phyloP scores from a whole-genome alignment of 2,329 filamentous ascomycete species.

The Calonectria multiphialidica region DNA sequence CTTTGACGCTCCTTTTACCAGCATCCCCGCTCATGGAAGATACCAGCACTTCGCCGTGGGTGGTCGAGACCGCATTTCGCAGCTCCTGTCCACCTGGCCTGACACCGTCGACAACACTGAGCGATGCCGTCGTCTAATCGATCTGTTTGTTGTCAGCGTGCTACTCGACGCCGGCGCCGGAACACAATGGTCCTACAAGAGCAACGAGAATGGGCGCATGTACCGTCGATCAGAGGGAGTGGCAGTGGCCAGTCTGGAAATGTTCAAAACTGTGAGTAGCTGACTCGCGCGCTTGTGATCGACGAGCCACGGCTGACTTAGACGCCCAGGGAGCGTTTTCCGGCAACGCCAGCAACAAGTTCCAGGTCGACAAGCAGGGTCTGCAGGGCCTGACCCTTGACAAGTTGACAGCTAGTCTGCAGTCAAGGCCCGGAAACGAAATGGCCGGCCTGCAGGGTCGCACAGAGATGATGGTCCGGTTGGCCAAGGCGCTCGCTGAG shows the following conservation, averaged over 20 bases:
- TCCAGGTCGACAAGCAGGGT: conserved; percentile 89
- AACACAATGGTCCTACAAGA: conserved; percentile 92
- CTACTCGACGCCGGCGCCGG: conserved; percentile 91
- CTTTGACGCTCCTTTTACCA: conserved; percentile 66
- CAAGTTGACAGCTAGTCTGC: conserved; percentile 82
- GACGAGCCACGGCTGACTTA: conserved; percentile 31
- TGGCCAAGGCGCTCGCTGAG: conserved; percentile 79
- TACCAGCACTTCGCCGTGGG: conserved; percentile 90
- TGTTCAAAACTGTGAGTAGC: conserved; percentile 82
- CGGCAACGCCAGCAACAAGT: conserved; percentile 82
- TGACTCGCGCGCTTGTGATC: background rate
- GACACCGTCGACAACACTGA: conserved; percentile 78
- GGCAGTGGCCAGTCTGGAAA: conserved; percentile 81
- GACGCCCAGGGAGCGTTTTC: conserved; percentile 80
- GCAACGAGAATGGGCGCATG: conserved; percentile 84
- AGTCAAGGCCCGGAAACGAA: conserved; percentile 84
- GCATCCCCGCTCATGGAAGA: conserved; percentile 87
- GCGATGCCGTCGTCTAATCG: conserved; percentile 79
- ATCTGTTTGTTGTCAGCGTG: conserved; percentile 84
- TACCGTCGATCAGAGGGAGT: conserved; percentile 91
- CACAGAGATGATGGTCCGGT: conserved; percentile 80
- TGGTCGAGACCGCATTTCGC: conserved; percentile 78
- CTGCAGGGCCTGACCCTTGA: conserved; percentile 81
- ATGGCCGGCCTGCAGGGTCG: conserved; percentile 89
- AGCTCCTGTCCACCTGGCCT: conserved; percentile 78